phyloP scores from a whole-genome alignment of 2,329 filamentous ascomycete species.

The Colletotrichum sp. region DNA sequence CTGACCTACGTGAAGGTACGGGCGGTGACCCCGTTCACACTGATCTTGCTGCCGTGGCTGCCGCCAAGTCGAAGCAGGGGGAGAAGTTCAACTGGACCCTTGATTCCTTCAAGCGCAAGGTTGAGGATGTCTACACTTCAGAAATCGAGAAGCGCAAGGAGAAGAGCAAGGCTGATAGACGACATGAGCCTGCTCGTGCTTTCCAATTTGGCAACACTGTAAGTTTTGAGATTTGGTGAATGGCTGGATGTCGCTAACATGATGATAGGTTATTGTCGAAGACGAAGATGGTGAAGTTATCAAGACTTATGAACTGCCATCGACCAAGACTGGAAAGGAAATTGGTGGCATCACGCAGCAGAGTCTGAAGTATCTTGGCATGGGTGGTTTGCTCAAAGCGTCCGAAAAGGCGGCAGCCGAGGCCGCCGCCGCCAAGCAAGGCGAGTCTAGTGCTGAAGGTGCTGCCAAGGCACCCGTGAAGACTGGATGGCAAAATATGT shows the following conservation, averaged over 20 bases:
- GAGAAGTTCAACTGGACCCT: conserved; percentile 44
- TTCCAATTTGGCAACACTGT: conserved; percentile 86
- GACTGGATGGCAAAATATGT: conserved; percentile 58
- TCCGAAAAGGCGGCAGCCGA: conserved; percentile 38
- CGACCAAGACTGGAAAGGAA: conserved; percentile 44
- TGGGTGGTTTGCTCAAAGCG: conserved; percentile 49
- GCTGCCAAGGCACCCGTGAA: conserved; percentile 44
- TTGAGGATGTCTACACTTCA: conserved; percentile 60
- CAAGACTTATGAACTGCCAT: conserved; percentile 79
- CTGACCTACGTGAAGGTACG: conserved; percentile 24
- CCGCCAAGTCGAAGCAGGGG: conserved; percentile 32
- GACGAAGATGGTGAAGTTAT: conserved; percentile 87
- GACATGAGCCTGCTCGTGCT: conserved; percentile 76
- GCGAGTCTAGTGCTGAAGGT: conserved; percentile 34
- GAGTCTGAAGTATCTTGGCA: conserved; percentile 60
- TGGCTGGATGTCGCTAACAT: conserved; percentile 28
- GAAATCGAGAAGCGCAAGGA: conserved; percentile 67
- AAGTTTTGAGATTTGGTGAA: conserved; percentile 32
- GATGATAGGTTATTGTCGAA: conserved; percentile 78
- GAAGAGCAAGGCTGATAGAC: conserved; percentile 60
- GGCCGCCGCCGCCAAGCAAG: conserved; percentile 29
- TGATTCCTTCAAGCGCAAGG: conserved; percentile 51
- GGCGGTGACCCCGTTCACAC: neutral
- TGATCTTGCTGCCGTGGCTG: neutral
- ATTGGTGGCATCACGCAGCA: conserved; percentile 40